Evolutionary conservation across 2,329 filamentous ascomycete genomes (phyloP).

Genomic region (Diaporthe velutina): DNA sequence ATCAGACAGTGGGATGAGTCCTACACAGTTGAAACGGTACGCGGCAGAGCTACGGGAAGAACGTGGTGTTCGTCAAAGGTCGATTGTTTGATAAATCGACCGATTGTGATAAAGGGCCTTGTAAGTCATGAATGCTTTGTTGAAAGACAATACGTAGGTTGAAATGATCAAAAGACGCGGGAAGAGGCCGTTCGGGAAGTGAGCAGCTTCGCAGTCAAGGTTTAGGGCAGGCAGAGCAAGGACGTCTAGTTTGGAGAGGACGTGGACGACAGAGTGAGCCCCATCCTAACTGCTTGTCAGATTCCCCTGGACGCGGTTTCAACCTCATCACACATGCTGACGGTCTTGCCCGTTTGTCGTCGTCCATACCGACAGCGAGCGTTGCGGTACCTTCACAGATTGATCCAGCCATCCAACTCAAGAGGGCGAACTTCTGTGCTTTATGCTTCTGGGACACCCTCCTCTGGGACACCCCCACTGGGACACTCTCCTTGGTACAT

Average conservation of each 20-base stretch:
- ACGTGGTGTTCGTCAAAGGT: not conserved
- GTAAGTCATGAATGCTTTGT: not conserved
- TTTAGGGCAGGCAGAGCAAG: not conserved
- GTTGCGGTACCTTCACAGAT: no score
- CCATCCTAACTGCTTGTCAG: not conserved
- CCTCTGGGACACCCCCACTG: no score
- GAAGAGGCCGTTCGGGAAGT: not conserved
- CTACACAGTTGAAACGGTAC: not conserved
- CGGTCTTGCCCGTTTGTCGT: not conserved
- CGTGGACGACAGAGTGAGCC: not conserved
- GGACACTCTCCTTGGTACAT: no score
- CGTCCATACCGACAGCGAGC: not conserved
- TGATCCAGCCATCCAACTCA: not conserved
- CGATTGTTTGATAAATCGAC: not conserved
- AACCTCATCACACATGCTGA: not conserved
- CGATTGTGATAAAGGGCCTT: not conserved
- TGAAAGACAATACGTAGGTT: not conserved
- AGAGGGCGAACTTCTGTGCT: not conserved
- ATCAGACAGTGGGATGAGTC: not conserved
- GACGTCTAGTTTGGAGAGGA: not conserved
- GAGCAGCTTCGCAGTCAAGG: no score
- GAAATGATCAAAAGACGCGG: not conserved
- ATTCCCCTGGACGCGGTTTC: not conserved
- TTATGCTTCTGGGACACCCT: not conserved
- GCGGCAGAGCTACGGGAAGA: not conserved